A percentile compares a stretch with the other conserved stretches of the same genome.
Conservation (phyloP, 192 early-diverging fungal species). For the Piromyces finnis region DNA sequence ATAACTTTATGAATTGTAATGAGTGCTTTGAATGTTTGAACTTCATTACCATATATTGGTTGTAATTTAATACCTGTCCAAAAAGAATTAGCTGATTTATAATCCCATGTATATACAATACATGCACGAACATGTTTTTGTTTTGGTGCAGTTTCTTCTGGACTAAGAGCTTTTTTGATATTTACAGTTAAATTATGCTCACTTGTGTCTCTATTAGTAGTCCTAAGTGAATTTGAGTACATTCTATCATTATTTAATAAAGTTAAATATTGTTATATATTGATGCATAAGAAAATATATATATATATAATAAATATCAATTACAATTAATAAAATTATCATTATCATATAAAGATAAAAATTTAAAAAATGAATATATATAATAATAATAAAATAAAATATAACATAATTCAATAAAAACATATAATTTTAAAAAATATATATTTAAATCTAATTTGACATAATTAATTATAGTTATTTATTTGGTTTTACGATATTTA, state of each 20-base stretch:
- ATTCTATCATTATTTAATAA: background rate
- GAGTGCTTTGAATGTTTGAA: slow-evolving; percentile 91
- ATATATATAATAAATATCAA: too few relatives aligned
- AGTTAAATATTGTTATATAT: too few relatives aligned
- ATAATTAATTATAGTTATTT: too few relatives aligned
- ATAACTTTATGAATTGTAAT: slow-evolving; percentile 91
- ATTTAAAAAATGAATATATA: too few relatives aligned
- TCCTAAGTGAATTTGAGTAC: slow-evolving; percentile 17
- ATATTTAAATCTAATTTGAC: too few relatives aligned
- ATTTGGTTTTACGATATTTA: too few relatives aligned
- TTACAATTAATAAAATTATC: too few relatives aligned
- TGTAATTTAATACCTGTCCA: slow-evolving; percentile 73
- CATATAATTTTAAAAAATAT: too few relatives aligned
- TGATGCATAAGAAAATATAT: too few relatives aligned
- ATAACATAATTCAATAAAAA: too few relatives aligned
- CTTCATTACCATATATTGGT: slow-evolving; percentile 78
- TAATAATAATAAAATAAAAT: too few relatives aligned
- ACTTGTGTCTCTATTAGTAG: slow-evolving; percentile 47
- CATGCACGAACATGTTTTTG: slow-evolving; percentile 85
- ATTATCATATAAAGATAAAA: too few relatives aligned
- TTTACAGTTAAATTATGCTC: slow-evolving; percentile 71
- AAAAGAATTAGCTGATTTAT: slow-evolving; percentile 65
- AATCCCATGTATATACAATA: slow-evolving; percentile 90
- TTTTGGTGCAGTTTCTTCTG: slow-evolving; percentile 86
- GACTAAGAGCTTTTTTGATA: slow-evolving; percentile 77